Percentiles rank a stretch among this genome's conserved stretches.
Conservation (phyloP, 129 eudicot species). For the Cynara cardunculus region DNA sequence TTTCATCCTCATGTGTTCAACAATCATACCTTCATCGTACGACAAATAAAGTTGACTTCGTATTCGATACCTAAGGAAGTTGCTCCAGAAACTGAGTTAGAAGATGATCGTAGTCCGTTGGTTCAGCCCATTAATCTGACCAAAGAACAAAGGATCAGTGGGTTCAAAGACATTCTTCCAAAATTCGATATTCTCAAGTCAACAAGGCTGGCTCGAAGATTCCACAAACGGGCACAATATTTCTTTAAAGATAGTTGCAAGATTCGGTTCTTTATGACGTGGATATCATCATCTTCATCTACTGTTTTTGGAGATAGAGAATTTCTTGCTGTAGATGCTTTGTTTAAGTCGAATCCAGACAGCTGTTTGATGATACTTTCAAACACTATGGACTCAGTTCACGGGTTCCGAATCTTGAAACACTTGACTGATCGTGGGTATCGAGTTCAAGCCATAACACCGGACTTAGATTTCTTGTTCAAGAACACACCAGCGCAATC, state of each 20-base stretch:
- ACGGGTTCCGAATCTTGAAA: slow-evolving; percentile 33
- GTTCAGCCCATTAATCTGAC: slow-evolving; percentile 27
- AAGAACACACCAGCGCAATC: slow-evolving; percentile 58
- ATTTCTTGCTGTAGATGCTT: slow-evolving; percentile 40
- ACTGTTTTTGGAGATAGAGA: slow-evolving; percentile 40
- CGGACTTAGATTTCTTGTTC: slow-evolving; percentile 47
- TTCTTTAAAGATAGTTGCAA: slow-evolving; percentile 35
- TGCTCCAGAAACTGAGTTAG: background rate
- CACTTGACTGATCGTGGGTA: slow-evolving; percentile 38
- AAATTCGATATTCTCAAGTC: slow-evolving; percentile 31
- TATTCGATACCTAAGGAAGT: slow-evolving; percentile 9
- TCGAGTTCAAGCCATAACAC: slow-evolving; percentile 38
- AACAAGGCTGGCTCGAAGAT: slow-evolving; percentile 19
- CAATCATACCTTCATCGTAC: background rate
- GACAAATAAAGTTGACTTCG: background rate
- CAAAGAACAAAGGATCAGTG: slow-evolving; percentile 10
- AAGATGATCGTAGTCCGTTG: background rate
- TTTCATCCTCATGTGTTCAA: background rate
- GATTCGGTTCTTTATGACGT: slow-evolving; percentile 52
- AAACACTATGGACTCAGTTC: slow-evolving; percentile 43
- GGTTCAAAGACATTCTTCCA: slow-evolving; percentile 33
- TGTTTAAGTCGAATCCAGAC: slow-evolving; percentile 43
- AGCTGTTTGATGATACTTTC: slow-evolving; percentile 65
- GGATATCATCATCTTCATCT: slow-evolving; percentile 41
- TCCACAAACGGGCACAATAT: slow-evolving; percentile 29